A percentile compares a stretch with the other conserved stretches of the same genome.
phyloP scores from a whole-genome alignment of 2,329 filamentous ascomycete species.

The Furcasterigmium sp. region DNA sequence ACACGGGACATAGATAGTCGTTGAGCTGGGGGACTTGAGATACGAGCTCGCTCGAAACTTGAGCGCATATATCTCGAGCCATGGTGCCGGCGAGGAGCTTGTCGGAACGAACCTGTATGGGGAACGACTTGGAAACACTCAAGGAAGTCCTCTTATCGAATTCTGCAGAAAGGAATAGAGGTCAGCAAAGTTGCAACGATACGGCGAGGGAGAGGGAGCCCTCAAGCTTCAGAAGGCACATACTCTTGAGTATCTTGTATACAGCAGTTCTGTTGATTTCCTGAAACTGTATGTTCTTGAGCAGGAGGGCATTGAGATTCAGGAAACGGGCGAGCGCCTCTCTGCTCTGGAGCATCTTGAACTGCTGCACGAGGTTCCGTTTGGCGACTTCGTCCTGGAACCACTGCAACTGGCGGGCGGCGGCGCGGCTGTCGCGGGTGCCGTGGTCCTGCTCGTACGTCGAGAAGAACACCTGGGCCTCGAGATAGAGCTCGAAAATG shows the following conservation, averaged over 20 bases:
- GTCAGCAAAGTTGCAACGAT: slow-evolving; percentile 5
- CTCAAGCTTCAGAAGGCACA: slow-evolving; percentile 15
- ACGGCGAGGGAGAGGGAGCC: neutral
- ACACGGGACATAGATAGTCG: slow-evolving; percentile 79
- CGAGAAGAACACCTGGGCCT: slow-evolving; percentile 78
- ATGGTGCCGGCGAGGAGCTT: slow-evolving; percentile 61
- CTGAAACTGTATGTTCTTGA: slow-evolving; percentile 78
- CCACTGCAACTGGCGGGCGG: slow-evolving; percentile 62
- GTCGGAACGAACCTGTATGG: slow-evolving; percentile 51
- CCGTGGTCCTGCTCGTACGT: slow-evolving; percentile 68
- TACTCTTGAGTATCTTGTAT: slow-evolving; percentile 80
- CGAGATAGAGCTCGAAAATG: slow-evolving; percentile 76
- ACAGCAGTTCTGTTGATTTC: slow-evolving; percentile 77
- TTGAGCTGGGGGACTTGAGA: slow-evolving; percentile 74
- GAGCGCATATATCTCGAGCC: slow-evolving; percentile 69
- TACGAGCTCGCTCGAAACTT: slow-evolving; percentile 68
- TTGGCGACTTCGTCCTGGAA: slow-evolving; percentile 65
- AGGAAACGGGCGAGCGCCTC: slow-evolving; percentile 64
- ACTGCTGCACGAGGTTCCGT: slow-evolving; percentile 51
- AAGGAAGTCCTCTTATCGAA: slow-evolving; percentile 83
- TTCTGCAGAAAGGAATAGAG: slow-evolving; percentile 40
- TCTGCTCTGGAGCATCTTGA: slow-evolving; percentile 63
- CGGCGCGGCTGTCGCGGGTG: slow-evolving; percentile 58
- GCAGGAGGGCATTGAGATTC: slow-evolving; percentile 65
- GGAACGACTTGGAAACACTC: slow-evolving; percentile 60